These are phyloP conservation scores for Ophiostoma australiae DNA, from an alignment of 2,329 filamentous ascomycete genomes.

Conservation along the genomic window DNA sequence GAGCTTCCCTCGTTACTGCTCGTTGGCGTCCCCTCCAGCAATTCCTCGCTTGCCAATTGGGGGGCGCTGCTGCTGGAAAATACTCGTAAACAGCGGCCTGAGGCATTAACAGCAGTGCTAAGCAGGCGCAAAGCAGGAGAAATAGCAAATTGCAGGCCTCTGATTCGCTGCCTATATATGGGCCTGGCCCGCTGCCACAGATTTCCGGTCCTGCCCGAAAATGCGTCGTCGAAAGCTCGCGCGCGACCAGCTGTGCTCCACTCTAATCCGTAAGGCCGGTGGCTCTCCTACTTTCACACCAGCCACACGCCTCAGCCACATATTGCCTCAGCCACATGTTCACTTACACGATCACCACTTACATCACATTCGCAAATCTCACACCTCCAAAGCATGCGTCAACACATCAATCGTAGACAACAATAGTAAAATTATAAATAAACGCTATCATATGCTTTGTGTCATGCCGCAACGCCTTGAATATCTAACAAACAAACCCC, in stretches of 20 bases:
- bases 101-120: slow-evolving; percentile 20
- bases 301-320: slow-evolving; percentile 2
- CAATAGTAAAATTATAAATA: neutral
- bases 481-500: neutral
- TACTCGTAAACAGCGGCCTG: slow-evolving; percentile 20
- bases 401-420: neutral
- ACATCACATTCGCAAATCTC: neutral
- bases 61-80: neutral
- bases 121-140: neutral
- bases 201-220: slow-evolving; percentile 29
- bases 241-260: slow-evolving; percentile 1
- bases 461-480: neutral
- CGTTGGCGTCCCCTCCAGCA: neutral
- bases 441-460: neutral
- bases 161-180: slow-evolving; percentile 23
- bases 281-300: neutral
- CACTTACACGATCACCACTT: neutral
- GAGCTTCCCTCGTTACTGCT: slow-evolving; percentile 4
- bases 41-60: slow-evolving; percentile 12
- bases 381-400: neutral
- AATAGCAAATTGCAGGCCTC: slow-evolving; percentile 25
- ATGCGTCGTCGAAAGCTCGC: neutral
- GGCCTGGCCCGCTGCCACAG: slow-evolving; percentile 2
- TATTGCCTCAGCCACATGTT: neutral
- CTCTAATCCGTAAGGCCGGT: slow-evolving; percentile 19